These are phyloP conservation scores for grape (Vitis vinifera) DNA, from an alignment of 164 flowering plant genomes.

Conservation along the genomic window DNA sequence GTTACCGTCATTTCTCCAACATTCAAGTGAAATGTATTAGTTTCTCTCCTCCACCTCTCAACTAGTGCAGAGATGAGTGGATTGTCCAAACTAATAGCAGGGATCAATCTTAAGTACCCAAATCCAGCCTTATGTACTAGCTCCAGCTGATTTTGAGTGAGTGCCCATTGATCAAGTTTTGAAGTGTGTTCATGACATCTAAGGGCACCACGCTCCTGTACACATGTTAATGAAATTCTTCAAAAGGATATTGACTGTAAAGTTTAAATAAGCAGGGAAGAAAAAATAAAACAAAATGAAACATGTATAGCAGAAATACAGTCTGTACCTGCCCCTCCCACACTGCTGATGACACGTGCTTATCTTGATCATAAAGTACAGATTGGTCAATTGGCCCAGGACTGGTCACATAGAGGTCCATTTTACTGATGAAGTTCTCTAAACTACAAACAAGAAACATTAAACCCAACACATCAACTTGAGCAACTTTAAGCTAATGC, in stretches of 20 bases:
- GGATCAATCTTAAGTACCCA: slow-evolving; percentile 62
- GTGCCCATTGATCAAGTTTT: slow-evolving; percentile 69
- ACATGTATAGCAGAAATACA: background rate
- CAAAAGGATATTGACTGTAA: background rate
- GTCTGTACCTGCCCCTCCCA: slow-evolving; percentile 72
- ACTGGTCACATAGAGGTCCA: slow-evolving; percentile 50
- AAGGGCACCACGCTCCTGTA: slow-evolving; percentile 73
- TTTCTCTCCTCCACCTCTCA: slow-evolving; percentile 79
- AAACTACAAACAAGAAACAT: too few species aligned
- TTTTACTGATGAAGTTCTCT: background rate
- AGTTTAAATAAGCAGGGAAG: too few species aligned
- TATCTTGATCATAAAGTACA: slow-evolving; percentile 69
- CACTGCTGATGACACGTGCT: slow-evolving; percentile 71
- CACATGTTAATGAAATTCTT: background rate
- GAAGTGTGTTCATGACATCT: slow-evolving; percentile 84
- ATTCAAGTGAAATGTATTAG: slow-evolving; percentile 69
- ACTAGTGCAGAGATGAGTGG: slow-evolving; percentile 74
- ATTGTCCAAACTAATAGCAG: slow-evolving; percentile 67
- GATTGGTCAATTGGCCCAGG: slow-evolving; percentile 68
- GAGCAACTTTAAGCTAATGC: too few species aligned
- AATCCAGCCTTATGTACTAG: slow-evolving; percentile 66
- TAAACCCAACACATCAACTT: too few species aligned
- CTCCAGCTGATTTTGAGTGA: slow-evolving; percentile 50
- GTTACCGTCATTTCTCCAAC: slow-evolving; percentile 80
- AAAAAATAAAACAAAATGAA: background rate